These are phyloP conservation scores for Diphasiastrum complanatum DNA, from an alignment of 83 land plant species.

Conservation along the genomic window DNA sequence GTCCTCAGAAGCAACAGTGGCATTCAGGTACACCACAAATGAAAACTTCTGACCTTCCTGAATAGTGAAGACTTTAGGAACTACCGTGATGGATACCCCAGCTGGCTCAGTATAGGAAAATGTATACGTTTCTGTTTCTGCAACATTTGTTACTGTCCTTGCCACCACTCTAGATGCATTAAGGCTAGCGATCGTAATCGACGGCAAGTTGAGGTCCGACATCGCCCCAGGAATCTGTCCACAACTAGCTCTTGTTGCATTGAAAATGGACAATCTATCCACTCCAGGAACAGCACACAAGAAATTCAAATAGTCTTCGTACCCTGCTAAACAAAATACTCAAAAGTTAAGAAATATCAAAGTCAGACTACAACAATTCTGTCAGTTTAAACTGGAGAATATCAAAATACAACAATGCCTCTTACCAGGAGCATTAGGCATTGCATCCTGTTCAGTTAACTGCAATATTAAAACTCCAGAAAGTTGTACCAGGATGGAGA, in stretches of 20 bases:
- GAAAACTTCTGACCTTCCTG: too few relatives aligned
- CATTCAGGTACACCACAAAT: too few relatives aligned
- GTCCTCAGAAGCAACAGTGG: too few relatives aligned
- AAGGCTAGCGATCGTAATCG: constrained; percentile 61
- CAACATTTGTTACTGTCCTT: constrained; percentile 67
- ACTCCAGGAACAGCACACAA: constrained; percentile 63
- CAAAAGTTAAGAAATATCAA: not conserved
- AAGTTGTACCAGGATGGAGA: too few relatives aligned
- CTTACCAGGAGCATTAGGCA: too few relatives aligned
- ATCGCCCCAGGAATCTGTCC: constrained; percentile 33
- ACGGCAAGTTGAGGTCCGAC: constrained; percentile 58
- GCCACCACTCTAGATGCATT: constrained; percentile 39
- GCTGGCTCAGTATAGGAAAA: constrained; percentile 47
- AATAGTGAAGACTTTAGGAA: constrained; percentile 63
- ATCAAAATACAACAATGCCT: not conserved
- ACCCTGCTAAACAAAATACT: constrained; percentile 29
- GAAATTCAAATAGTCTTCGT: constrained; percentile 63
- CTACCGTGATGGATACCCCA: constrained; percentile 49
- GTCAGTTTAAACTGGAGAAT: not conserved
- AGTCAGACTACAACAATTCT: not conserved
- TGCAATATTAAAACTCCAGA: too few relatives aligned
- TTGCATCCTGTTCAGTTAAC: too few relatives aligned
- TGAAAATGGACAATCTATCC: constrained; percentile 37
- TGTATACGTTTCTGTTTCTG: constrained; percentile 56
- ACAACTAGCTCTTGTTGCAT: constrained; percentile 46